These are phyloP conservation scores for Aspergillus pseudoterreus DNA, from an alignment of 2,329 filamentous ascomycete genomes.

Conservation along the genomic window DNA sequence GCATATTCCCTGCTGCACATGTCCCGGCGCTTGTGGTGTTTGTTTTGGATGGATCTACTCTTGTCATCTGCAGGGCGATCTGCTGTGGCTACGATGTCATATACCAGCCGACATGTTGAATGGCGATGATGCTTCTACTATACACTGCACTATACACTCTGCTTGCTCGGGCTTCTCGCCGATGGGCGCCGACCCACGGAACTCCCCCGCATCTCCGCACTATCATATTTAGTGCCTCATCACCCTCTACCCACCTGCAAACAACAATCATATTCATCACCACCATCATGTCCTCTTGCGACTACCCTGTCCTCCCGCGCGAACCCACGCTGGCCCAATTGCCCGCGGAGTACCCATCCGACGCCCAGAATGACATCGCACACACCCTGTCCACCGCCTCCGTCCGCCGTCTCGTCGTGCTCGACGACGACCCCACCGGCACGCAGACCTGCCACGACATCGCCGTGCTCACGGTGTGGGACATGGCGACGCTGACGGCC, in stretches of 20 bases:
- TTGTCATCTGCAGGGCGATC: background rate
- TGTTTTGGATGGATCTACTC: slow-evolving; percentile 1
- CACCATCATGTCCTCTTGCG: slow-evolving; percentile 16
- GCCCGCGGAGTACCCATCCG: slow-evolving; percentile 25
- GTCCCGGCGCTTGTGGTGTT: slow-evolving; percentile 23
- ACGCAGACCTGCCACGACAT: slow-evolving; percentile 61
- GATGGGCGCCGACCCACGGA: slow-evolving; percentile 1
- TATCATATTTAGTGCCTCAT: background rate
- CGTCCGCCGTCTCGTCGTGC: slow-evolving; percentile 30
- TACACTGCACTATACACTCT: too few relatives aligned
- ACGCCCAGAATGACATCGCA: slow-evolving; percentile 30
- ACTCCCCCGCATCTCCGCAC: slow-evolving; percentile 11
- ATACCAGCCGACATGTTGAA: background rate
- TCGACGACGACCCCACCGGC: slow-evolving; percentile 58
- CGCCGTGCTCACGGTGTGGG: slow-evolving; percentile 54
- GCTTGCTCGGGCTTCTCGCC: slow-evolving; percentile 18
- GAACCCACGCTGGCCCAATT: slow-evolving; percentile 24
- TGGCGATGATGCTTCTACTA: background rate
- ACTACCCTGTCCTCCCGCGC: slow-evolving; percentile 24
- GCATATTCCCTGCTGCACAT: slow-evolving; percentile 20
- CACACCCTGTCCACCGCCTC: slow-evolving; percentile 23
- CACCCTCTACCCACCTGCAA: background rate
- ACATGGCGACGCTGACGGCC: slow-evolving; percentile 39
- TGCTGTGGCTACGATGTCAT: background rate
- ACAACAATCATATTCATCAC: background rate